Base-by-base conservation (phyloP, 306 rosid species). In the Vigna trinervia region DNA sequence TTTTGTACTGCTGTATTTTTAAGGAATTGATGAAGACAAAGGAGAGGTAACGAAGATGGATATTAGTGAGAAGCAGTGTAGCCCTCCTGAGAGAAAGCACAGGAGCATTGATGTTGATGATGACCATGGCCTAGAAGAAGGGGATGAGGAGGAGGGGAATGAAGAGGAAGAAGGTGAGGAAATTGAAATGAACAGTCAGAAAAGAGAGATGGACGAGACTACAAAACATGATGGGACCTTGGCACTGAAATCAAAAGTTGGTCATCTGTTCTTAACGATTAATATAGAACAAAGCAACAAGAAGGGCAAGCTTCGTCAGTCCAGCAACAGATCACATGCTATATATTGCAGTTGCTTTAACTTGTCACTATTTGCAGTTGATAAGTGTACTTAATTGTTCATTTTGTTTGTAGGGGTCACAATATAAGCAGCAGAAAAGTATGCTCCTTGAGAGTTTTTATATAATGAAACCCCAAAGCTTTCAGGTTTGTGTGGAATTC, bases 401-500 rank as follows among this genome's bases (percentile, higher is more conserved):
- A 12, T 63, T 72, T 67, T 86, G 43, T 78, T 81, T 71, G 66
- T 84, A 94, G 98, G 98, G 81, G n/a, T 75, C 79, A 12, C 87
- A 65, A 61, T 87, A 83, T 78, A 85, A 71, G 52, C 83, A 67
- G 15, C 75, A 82, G 74, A 94, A 81, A 78, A 78, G 87, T 1
- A 88, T 78, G 78, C 80, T 78, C 58, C 78, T 78, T 56, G 88
- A 80, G 79, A 83, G 78, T 59, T 17, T 17, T 74, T 84, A 68
- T 73, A 50, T 41, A 23, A 9, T 34, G 92, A 90, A 64, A 87
- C 89, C 78, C 97, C 93, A 34, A 82, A 69, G 89, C 85, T 95
- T 28, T 46, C 90, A 79, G 91, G 79, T 15, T 81, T 95, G 56
- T 92, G 98, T 71, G 95, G 87, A 69, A 46, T 74, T 54, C 87